Conservation (phyloP, 371 early-diverging fungal species). For the Furculomyces boomerangus region DNA sequence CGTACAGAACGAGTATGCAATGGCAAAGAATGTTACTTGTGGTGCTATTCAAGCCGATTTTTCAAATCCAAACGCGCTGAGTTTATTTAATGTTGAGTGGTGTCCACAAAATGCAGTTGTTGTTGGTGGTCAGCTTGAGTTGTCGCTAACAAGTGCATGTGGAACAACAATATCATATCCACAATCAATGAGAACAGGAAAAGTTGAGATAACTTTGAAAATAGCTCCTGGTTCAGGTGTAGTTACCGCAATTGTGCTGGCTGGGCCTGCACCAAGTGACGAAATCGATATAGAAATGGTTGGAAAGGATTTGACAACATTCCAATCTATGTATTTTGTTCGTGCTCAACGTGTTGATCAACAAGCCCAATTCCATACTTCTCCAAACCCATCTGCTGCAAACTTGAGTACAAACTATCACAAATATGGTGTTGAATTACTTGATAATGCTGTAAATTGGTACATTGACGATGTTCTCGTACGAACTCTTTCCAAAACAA, state of each 20-base stretch:
- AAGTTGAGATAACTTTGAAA: slow-evolving; percentile 14
- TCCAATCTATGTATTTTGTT: slow-evolving; percentile 23
- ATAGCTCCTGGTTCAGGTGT: slow-evolving; percentile 14
- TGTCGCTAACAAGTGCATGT: slow-evolving; percentile 17
- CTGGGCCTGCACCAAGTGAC: slow-evolving; percentile 12
- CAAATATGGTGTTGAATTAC: slow-evolving; percentile 20
- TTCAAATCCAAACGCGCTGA: slow-evolving; percentile 10
- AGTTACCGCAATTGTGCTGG: slow-evolving; percentile 10
- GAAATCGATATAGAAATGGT: slow-evolving; percentile 24
- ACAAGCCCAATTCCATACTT: slow-evolving; percentile 6
- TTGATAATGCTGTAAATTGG: slow-evolving; percentile 10
- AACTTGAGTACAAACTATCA: slow-evolving; percentile 14
- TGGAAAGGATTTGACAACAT: slow-evolving; percentile 13
- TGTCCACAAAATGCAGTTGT: slow-evolving; percentile 15
- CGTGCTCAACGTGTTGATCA: slow-evolving; percentile 16
- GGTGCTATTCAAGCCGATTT: slow-evolving; percentile 10
- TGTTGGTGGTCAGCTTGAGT: slow-evolving; percentile 4
- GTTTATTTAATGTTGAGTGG: slow-evolving; percentile 12
- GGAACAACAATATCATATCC: slow-evolving; percentile 17
- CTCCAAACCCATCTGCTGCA: slow-evolving; percentile 3
- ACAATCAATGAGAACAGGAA: slow-evolving; percentile 10
- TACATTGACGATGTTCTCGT: background rate
- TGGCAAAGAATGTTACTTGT: slow-evolving; percentile 6
- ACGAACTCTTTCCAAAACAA: background rate
- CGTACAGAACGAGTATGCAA: background rate